Evolutionary conservation across 345 rosid genomes (phyloP).

Genomic region (Arabis alpina): DNA sequence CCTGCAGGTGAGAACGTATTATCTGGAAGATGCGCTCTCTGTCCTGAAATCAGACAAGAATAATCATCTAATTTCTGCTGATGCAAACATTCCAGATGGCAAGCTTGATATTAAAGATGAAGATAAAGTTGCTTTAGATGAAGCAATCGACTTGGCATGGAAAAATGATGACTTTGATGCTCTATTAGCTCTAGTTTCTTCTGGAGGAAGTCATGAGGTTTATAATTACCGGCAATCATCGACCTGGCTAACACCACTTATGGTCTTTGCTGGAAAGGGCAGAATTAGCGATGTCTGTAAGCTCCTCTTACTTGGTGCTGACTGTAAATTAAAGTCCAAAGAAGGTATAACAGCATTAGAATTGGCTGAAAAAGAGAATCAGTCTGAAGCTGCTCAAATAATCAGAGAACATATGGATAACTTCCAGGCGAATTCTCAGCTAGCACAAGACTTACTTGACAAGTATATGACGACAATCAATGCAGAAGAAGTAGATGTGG

Average conservation of each 20-base stretch:
- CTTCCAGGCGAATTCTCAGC: constrained; percentile 42
- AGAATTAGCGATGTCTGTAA: constrained; percentile 72
- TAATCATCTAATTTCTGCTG: constrained; percentile 53
- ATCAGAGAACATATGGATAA: constrained; percentile 54
- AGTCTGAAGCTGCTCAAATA: constrained; percentile 65
- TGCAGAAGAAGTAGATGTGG: constrained; percentile 67
- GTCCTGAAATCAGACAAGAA: constrained; percentile 55
- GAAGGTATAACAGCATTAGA: constrained; percentile 70
- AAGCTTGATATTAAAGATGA: constrained; percentile 56
- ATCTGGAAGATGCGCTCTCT: constrained; percentile 86
- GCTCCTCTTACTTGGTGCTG: constrained; percentile 82
- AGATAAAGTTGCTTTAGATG: constrained; percentile 69
- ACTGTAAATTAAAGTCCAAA: constrained; percentile 61
- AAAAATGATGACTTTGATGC: constrained; percentile 73
- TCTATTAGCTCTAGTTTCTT: constrained; percentile 70
- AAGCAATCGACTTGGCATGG: constrained; percentile 85
- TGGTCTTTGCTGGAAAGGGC: constrained; percentile 93
- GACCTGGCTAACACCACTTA: constrained; percentile 82
- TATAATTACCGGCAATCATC: constrained; percentile 73
- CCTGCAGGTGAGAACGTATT: constrained; percentile 71
- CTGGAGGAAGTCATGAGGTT: constrained; percentile 53
- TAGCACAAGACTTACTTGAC: constrained; percentile 60
- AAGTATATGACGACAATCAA: constrained; percentile 64
- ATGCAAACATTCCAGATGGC: constrained; percentile 40
- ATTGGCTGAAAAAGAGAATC: constrained; percentile 72